phyloP scores from a whole-genome alignment of 2,329 filamentous ascomycete species.

The Aphanocladium album region DNA sequence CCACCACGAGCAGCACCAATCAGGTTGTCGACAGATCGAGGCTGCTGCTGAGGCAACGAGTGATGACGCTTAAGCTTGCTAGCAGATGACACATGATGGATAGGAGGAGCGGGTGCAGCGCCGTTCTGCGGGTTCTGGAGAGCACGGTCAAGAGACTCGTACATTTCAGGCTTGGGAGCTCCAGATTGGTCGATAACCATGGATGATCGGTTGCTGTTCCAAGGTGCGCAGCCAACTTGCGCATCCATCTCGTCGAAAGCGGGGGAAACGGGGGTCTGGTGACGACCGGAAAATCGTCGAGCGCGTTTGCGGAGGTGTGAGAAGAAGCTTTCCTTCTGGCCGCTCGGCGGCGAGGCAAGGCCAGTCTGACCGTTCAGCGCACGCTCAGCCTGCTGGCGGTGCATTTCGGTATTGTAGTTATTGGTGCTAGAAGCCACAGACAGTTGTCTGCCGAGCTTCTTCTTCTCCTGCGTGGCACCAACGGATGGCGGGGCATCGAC shows the following conservation, averaged over 20 bases:
- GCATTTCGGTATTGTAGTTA: constrained; percentile 84
- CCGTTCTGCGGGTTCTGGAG: constrained; percentile 44
- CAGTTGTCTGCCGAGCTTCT: constrained; percentile 92
- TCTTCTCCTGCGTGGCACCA: constrained; percentile 58
- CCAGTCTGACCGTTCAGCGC: constrained; percentile 78
- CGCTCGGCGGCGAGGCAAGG: constrained; percentile 69
- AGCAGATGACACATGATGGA: constrained; percentile 43
- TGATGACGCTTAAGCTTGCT: constrained; percentile 59
- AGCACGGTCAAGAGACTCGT: constrained; percentile 57
- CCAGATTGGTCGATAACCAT: constrained; percentile 65
- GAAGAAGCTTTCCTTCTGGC: constrained; percentile 94
- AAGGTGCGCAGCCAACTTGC: constrained; percentile 86
- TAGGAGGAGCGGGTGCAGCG: constrained; percentile 45
- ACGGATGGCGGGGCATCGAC: constrained; percentile 15
- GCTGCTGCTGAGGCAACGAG: constrained; percentile 58
- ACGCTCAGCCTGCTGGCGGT: constrained; percentile 85
- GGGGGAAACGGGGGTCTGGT: constrained; percentile 75
- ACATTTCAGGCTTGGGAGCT: constrained; percentile 49
- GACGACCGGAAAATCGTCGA: constrained; percentile 83
- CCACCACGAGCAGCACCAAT: constrained; percentile 50
- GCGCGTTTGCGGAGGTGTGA: constrained; percentile 94
- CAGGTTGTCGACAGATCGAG: constrained; percentile 60
- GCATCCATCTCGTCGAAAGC: constrained; percentile 83
- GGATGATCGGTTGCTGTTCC: constrained; percentile 80
- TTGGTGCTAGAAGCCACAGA: constrained; percentile 90